Evolutionary conservation across 352 stramenopile species (phyloP).

Genomic region (Pythium aristosporum): DNA sequence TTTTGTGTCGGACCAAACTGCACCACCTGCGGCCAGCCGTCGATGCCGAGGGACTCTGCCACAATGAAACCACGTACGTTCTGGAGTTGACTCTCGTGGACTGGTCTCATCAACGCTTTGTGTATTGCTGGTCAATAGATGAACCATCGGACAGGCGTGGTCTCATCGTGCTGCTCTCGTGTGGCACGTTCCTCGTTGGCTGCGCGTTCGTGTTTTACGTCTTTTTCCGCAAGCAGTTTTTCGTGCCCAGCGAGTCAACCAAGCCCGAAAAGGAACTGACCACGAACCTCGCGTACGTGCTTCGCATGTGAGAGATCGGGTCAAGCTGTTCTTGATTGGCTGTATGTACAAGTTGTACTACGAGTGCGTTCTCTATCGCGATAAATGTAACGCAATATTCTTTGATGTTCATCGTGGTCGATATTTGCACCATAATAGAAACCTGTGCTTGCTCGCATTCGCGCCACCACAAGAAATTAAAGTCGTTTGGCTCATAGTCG

Average conservation of each 20-base stretch:
- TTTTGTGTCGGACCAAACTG: constrained; percentile 12
- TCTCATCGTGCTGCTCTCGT: constrained; percentile 40
- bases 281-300: constrained; percentile 53
- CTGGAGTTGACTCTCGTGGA: neutral
- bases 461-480: too few species aligned
- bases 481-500: too few species aligned
- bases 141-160: constrained; percentile 22
- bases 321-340: too few species aligned
- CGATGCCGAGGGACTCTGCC: neutral
- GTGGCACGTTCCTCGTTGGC: constrained; percentile 47
- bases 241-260: constrained; percentile 27
- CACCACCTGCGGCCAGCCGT: neutral
- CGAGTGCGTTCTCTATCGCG: too few species aligned
- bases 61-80: constrained; percentile 4
- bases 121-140: neutral
- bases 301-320: constrained; percentile 28
- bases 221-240: constrained; percentile 44
- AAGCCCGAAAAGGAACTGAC: constrained; percentile 58
- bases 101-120: neutral
- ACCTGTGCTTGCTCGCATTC: too few species aligned
- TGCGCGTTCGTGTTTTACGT: constrained; percentile 38
- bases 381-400: neutral
- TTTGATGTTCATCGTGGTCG: too few species aligned
- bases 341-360: too few species aligned
- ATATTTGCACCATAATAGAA: too few species aligned